A percentile compares a stretch with the other conserved stretches of the same genome.
phyloP scores from a whole-genome alignment of 2,329 filamentous ascomycete species.

The Verruconis gallopava region DNA sequence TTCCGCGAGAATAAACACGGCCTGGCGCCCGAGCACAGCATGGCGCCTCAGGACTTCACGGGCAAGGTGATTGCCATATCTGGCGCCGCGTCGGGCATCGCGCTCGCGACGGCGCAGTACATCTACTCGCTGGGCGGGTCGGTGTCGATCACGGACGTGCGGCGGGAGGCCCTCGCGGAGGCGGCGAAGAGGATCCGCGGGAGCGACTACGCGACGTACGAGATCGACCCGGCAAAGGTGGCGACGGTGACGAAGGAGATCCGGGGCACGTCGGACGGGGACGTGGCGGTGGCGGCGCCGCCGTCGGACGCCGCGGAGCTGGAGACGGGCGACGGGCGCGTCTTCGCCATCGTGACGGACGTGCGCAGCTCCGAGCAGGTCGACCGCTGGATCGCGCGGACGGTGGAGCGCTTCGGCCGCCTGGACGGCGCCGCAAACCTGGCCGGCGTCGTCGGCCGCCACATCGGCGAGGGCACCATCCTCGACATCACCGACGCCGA shows the following conservation, averaged over 20 bases:
- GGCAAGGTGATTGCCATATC: slow-evolving; percentile 37
- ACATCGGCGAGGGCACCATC: background rate
- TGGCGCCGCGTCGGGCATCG: slow-evolving; percentile 38
- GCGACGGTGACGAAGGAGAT: slow-evolving; percentile 14
- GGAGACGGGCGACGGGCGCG: slow-evolving; percentile 19
- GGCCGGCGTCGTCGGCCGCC: slow-evolving; percentile 23
- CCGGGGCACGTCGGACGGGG: background rate
- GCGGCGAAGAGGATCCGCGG: slow-evolving; percentile 19
- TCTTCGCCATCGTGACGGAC: slow-evolving; percentile 16
- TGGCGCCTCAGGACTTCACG: slow-evolving; percentile 10
- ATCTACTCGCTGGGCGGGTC: slow-evolving; percentile 32
- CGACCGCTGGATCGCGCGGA: slow-evolving; percentile 21
- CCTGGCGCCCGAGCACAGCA: too few relatives aligned
- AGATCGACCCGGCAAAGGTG: background rate
- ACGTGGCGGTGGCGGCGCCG: slow-evolving; percentile 8
- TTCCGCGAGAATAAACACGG: too few relatives aligned
- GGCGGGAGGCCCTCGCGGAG: slow-evolving; percentile 14
- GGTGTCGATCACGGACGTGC: slow-evolving; percentile 37
- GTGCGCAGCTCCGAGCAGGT: slow-evolving; percentile 21
- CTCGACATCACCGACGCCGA: background rate
- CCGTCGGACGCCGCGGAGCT: slow-evolving; percentile 11
- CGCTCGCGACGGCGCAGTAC: slow-evolving; percentile 34
- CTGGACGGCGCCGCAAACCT: slow-evolving; percentile 33
- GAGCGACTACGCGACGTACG: background rate
- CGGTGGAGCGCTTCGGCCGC: slow-evolving; percentile 21